Conservation (phyloP, 371 early-diverging fungal species). For the Rhizopus arrhizus region DNA sequence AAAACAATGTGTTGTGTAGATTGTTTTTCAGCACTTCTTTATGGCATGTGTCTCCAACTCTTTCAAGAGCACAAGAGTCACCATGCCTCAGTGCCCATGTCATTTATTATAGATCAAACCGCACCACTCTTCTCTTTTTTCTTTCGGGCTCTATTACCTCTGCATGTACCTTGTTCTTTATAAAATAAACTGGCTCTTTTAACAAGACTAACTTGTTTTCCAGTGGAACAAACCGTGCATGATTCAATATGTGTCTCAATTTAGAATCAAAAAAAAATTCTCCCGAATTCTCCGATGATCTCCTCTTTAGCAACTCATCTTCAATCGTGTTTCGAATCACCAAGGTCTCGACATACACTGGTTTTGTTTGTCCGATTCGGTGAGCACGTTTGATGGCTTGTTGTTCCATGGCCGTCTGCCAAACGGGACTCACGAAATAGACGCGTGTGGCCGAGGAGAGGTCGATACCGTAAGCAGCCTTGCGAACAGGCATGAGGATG, state of each 20-base stretch:
- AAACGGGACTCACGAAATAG: slow-evolving; percentile 73
- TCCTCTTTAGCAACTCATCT: slow-evolving; percentile 57
- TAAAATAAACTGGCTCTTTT: background rate
- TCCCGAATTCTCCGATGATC: slow-evolving; percentile 20
- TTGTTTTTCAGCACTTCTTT: background rate
- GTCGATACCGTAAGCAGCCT: slow-evolving; percentile 76
- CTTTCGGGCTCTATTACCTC: background rate
- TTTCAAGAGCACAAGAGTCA: background rate
- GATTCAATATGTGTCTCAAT: slow-evolving; percentile 30
- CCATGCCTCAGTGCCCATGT: background rate
- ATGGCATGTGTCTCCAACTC: background rate
- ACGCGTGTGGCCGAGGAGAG: slow-evolving; percentile 72
- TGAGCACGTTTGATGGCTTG: slow-evolving; percentile 92
- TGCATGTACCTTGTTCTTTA: background rate
- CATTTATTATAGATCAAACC: slow-evolving; percentile 1
- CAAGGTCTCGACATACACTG: slow-evolving; percentile 79
- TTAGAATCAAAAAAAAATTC: slow-evolving; percentile 33
- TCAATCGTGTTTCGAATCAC: slow-evolving; percentile 74
- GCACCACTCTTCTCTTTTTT: background rate
- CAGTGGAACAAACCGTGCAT: slow-evolving; percentile 31
- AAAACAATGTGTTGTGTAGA: too few relatives aligned
- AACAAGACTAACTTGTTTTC: too few relatives aligned
- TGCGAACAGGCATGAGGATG: slow-evolving; percentile 72
- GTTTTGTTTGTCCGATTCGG: slow-evolving; percentile 80
- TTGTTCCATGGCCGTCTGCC: slow-evolving; percentile 64